Evolutionary conservation across 2,329 filamentous ascomycete species (phyloP).

Genomic region (Alternaria angustiovoidea): DNA sequence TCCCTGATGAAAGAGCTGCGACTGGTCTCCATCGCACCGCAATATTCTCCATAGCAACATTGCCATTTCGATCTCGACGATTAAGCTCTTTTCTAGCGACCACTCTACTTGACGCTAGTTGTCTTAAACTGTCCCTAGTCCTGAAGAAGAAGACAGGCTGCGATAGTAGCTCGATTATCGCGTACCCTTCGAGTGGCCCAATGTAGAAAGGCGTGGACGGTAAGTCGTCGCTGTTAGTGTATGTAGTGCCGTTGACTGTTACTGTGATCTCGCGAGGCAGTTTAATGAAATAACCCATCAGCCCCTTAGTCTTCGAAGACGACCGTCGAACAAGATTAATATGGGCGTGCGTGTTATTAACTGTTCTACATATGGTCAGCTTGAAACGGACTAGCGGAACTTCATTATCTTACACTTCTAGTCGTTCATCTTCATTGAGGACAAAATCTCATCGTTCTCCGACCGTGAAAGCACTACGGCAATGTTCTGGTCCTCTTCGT

Average conservation of each 20-base stretch:
- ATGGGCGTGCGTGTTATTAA: slow-evolving; percentile 1
- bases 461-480: slow-evolving; percentile 12
- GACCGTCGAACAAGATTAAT: slow-evolving; percentile 7
- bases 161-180: slow-evolving; percentile 30
- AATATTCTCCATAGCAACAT: background rate
- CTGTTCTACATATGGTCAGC: slow-evolving; percentile 3
- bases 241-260: slow-evolving; percentile 28
- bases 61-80: slow-evolving; percentile 6
- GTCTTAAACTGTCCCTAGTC: slow-evolving; percentile 9
- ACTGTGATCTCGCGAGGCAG: slow-evolving; percentile 16
- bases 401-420: slow-evolving; percentile 14
- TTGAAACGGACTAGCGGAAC: background rate
- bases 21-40: slow-evolving; percentile 2
- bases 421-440: slow-evolving; percentile 4
- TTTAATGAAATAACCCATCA: slow-evolving; percentile 18
- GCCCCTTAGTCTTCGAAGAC: background rate
- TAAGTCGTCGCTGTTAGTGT: slow-evolving; percentile 12
- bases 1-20: background rate
- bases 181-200: slow-evolving; percentile 29
- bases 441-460: background rate
- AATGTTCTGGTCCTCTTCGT: background rate
- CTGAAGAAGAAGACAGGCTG: slow-evolving; percentile 34
- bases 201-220: slow-evolving; percentile 15
- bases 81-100: background rate
- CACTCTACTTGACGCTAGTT: background rate